Evolutionary conservation across 2,329 filamentous ascomycete species (phyloP).

Genomic region (Fusarium solani-melongenae): DNA sequence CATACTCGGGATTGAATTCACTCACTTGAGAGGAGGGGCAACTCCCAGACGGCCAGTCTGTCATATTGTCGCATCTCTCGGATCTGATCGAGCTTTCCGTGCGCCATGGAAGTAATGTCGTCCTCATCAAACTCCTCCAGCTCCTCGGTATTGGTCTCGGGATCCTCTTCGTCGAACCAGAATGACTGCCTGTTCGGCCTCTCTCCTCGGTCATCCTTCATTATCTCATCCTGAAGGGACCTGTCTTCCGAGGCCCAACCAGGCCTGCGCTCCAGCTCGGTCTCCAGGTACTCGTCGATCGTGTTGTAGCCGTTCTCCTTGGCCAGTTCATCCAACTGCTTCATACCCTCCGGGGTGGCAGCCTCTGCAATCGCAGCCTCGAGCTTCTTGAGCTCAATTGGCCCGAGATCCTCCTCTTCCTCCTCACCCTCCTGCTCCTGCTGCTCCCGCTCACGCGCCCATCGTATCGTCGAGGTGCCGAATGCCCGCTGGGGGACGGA

Average conservation of each 20-base stretch:
- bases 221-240: constrained; percentile 46
- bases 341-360: constrained; percentile 47
- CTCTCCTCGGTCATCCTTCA: constrained; percentile 45
- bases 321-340: constrained; percentile 50
- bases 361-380: constrained; percentile 45
- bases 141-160: constrained; percentile 62
- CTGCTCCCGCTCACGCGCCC: constrained; percentile 36
- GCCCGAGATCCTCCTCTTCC: constrained; percentile 40
- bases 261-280: constrained; percentile 42
- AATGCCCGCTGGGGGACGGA: constrained; percentile 43
- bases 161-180: constrained; percentile 63
- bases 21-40: constrained; percentile 90
- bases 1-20: constrained; percentile 27
- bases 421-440: constrained; percentile 28
- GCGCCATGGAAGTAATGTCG: constrained; percentile 84
- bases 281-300: constrained; percentile 48
- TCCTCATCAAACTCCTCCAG: constrained; percentile 78
- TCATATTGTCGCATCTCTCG: constrained; percentile 90
- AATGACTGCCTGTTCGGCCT: constrained; percentile 54
- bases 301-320: constrained; percentile 48
- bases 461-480: constrained; percentile 46
- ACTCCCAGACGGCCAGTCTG: constrained; percentile 91
- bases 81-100: constrained; percentile 88
- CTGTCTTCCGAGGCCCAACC: constrained; percentile 48
- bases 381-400: constrained; percentile 46